A percentile compares a stretch with the other conserved stretches of the same genome.
These are phyloP conservation scores for Miscanthus lutarioriparius DNA, from an alignment of 176 grass and related monocot species.

Conservation along the genomic window DNA sequence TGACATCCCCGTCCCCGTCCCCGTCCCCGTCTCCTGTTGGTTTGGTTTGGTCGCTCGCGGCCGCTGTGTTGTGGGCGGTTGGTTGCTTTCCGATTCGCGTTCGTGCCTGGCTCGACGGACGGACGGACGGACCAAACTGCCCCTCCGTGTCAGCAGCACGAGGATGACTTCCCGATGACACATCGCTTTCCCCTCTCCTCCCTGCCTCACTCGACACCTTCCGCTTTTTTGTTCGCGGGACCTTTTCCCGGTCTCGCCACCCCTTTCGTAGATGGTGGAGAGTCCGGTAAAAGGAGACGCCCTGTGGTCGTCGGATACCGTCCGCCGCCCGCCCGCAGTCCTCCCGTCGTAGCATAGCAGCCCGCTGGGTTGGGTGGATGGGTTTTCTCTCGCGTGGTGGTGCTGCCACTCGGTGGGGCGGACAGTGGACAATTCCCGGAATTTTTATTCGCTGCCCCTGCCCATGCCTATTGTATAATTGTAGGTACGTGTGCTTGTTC, in stretches of 20 bases:
- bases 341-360: too few species aligned
- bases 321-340: neutral
- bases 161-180: slow-evolving; percentile 44
- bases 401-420: neutral
- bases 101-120: neutral
- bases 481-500: neutral
- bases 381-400: neutral
- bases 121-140: slow-evolving; percentile 31
- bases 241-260: slow-evolving; percentile 13
- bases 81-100: slow-evolving; percentile 24
- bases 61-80: slow-evolving; percentile 8
- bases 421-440: neutral
- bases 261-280: too few species aligned
- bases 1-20: neutral
- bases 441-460: neutral
- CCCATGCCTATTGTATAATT: neutral
- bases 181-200: slow-evolving; percentile 32
- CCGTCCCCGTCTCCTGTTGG: neutral
- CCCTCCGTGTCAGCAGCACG: slow-evolving; percentile 43
- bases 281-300: neutral
- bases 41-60: neutral
- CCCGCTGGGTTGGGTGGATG: too few species aligned
- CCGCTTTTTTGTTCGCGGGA: slow-evolving; percentile 19
- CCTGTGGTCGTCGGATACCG: neutral
- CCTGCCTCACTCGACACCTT: neutral